Base-by-base conservation (phyloP, 202 grass and related monocot species). In the Bolboschoenoplectus hybrid region DNA sequence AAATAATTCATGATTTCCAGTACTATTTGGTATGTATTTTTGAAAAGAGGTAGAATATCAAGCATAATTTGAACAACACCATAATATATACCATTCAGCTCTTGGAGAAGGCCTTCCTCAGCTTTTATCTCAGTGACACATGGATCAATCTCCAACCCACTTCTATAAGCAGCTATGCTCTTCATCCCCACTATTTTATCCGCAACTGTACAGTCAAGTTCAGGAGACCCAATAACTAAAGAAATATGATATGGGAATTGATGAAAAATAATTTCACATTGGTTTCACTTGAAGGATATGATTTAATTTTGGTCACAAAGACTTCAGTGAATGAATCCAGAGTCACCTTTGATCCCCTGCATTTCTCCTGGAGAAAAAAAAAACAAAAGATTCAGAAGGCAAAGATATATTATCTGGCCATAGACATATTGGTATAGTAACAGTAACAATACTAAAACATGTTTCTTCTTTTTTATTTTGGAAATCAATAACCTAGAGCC, bases 161-260 rank as follows among this genome's bases (percentile, higher is more conserved):
- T 94, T 92, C 91, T 91, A 81, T 98, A 98, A 64, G 96, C 91
- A 87, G 91, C 91, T 86, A 98, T 90, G 86, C 91, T 98, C 89
- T 98, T 98, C 87, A 98, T 67, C 17, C 90, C 93, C 87, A 94
- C 89, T 85, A 98, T 90, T 91, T 92, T 87, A 13, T 85, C 82
- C 9, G 67, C 81, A 87, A 96, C 87, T 90, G 93, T 96, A 85
- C 85, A 17, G 64, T 67, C 62, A 81, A 88, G 89, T 89, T 86
- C 92, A 92, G 93, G 88, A 81, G 84, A 84, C n/a, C 9, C 39
- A 83, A 85, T 47, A 89, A 74, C 52, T 43, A 72, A 66, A 39
- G 5, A 82, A 85, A 87, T 10, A 51, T 44, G 36, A 9, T 16
- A 41, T 58, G 50, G 69, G 81, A 76, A 74, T 81, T 38, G 5